These are phyloP conservation scores for Arxiozyma slooffiae DNA, from an alignment of 1,139 yeast species.

Conservation along the genomic window DNA sequence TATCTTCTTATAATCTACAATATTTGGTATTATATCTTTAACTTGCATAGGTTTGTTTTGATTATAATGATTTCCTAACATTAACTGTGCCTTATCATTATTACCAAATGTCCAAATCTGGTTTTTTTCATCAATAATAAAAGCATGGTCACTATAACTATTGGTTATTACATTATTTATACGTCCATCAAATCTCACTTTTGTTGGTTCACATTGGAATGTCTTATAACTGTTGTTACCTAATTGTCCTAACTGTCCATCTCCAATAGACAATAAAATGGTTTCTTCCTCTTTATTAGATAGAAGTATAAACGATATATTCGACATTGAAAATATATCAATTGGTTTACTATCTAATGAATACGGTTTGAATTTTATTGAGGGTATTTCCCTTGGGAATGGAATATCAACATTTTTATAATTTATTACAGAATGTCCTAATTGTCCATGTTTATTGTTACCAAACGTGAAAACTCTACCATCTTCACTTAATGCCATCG, in stretches of 20 bases:
- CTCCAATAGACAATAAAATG: slow-evolving; percentile 49
- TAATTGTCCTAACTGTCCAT: slow-evolving; percentile 79
- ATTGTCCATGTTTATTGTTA: slow-evolving; percentile 67
- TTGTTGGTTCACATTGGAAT: slow-evolving; percentile 58
- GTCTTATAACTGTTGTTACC: slow-evolving; percentile 73
- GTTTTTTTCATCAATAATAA: slow-evolving; percentile 49
- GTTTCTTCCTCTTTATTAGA: background rate
- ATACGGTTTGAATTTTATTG: slow-evolving; percentile 29
- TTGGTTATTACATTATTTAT: slow-evolving; percentile 20
- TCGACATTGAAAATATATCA: background rate
- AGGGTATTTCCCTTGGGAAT: slow-evolving; percentile 47
- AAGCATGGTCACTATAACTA: slow-evolving; percentile 53
- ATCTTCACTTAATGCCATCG: slow-evolving; percentile 50
- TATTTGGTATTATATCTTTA: background rate
- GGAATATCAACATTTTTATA: slow-evolving; percentile 53
- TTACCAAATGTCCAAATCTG: slow-evolving; percentile 79
- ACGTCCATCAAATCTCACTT: slow-evolving; percentile 43
- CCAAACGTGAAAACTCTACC: slow-evolving; percentile 82
- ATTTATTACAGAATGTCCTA: slow-evolving; percentile 61
- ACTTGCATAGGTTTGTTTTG: background rate
- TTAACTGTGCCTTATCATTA: slow-evolving; percentile 73
- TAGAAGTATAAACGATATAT: slow-evolving; percentile 45
- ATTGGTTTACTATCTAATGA: slow-evolving; percentile 10
- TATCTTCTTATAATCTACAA: background rate
- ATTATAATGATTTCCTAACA: background rate